phyloP scores from a whole-genome alignment of 305 asterid species.

The Rubia peregrina region DNA sequence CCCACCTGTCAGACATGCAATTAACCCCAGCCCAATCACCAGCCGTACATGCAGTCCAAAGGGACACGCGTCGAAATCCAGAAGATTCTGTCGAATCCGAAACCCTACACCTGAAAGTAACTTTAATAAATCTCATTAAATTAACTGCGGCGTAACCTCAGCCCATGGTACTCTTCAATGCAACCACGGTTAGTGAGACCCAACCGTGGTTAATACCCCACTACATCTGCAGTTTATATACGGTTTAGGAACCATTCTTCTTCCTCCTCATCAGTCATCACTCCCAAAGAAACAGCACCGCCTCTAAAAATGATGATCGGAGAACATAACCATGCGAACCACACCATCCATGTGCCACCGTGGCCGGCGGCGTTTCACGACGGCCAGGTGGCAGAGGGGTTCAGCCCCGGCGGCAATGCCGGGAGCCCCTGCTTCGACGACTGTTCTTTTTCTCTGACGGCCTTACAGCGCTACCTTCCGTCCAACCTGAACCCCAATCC shows the following conservation, averaged over 20 bases:
- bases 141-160: conserved; percentile 28
- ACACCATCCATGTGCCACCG: conserved; percentile 47
- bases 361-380: conserved; percentile 44
- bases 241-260: conserved; percentile 15
- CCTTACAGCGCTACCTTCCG: conserved; percentile 36
- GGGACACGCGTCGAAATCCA: conserved; percentile 23
- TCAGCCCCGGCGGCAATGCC: conserved; percentile 31
- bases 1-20: conserved; percentile 8
- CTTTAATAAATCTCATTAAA: conserved; percentile 16
- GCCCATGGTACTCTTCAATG: conserved; percentile 15
- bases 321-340: conserved; percentile 30
- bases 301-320: conserved; percentile 45
- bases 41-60: not conserved
- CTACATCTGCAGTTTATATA: conserved; percentile 52
- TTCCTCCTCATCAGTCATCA: conserved; percentile 6
- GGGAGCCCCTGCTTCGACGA: conserved; percentile 21
- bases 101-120: conserved; percentile 5
- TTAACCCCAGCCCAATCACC: conserved; percentile 19
- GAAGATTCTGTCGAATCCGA: conserved; percentile 7
- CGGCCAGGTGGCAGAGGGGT: conserved; percentile 25
- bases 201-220: conserved; percentile 43
- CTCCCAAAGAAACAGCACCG: not conserved
- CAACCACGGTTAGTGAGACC: conserved; percentile 23
- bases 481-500: conserved; percentile 25
- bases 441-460: conserved; percentile 22